Evolutionary conservation across 139 green algal species (phyloP), one percentile per base, ranked within the genome.

Genomic region (Closterium sp.): DNA sequence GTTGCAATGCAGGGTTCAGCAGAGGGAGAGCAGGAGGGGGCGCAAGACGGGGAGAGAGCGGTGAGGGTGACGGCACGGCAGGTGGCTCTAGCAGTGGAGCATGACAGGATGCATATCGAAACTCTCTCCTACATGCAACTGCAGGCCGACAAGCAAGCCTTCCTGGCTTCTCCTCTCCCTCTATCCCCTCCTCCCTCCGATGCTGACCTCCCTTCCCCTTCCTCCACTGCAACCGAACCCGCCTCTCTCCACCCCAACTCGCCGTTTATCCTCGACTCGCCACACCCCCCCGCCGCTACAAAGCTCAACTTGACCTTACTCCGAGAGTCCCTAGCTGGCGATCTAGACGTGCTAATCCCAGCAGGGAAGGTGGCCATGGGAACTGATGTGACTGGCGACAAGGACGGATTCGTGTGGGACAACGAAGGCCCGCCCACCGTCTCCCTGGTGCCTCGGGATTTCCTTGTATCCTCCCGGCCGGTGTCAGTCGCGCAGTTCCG

Each of bases 101-200:
- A 97, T 84, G 96, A 97, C 50, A 79, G 90, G 31, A 97, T 97
- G 96, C 96, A 97, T 79, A 92, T 95, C 27, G 96, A 97, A 50
- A 97, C 96, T 0, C 88, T 97, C 29, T 92, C 89, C 31, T 97
- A 97, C 94, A 97, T 97, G 96, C 70, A 93, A n/a, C 92, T 92
- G 0, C 96, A 97, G 86, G 94, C 94, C 70, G 24, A 85, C 31
- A 94, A 70, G 90, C 62, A 79, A 24, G 17, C 62, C 17, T 79
- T 79, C 19, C 62, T 79, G 17, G 62, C 17, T 5, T 79, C 62
- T 27, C 62, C 62, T 6, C 62, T 27, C 62, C 62, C 62, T 27
- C 17, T 27, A 1, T 79, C 62, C 62, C 62, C 62, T 22, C 62
- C 62, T 22, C 17, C 62, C 2, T 79, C 62, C 17, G 62, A 79